Conservation (phyloP, 2,329 filamentous ascomycete species). For the Blumeriella jaapii region DNA sequence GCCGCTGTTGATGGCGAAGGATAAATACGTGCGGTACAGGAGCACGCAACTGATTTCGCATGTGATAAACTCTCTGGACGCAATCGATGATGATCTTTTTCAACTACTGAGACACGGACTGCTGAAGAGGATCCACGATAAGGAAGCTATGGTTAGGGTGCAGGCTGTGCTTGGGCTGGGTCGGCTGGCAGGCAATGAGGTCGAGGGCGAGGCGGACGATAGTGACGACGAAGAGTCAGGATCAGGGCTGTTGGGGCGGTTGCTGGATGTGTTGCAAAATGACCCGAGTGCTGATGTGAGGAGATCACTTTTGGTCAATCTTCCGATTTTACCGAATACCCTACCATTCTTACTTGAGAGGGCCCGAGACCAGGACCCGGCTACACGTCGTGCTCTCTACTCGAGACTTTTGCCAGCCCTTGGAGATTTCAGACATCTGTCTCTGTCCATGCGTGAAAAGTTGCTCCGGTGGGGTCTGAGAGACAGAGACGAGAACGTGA, state of each 20-base stretch:
- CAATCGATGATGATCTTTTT: slow-evolving; percentile 86
- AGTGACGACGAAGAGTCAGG: slow-evolving; percentile 57
- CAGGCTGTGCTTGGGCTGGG: slow-evolving; percentile 89
- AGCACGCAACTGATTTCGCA: slow-evolving; percentile 84
- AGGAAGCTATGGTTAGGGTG: slow-evolving; percentile 82
- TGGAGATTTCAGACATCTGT: slow-evolving; percentile 89
- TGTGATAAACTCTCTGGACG: slow-evolving; percentile 83
- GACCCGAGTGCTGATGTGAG: slow-evolving; percentile 91
- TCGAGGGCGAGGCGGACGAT: slow-evolving; percentile 59
- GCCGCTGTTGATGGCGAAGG: slow-evolving; percentile 71
- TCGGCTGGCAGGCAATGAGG: slow-evolving; percentile 66
- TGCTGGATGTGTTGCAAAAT: slow-evolving; percentile 82
- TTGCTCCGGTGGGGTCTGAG: slow-evolving; percentile 87
- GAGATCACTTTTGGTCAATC: slow-evolving; percentile 74
- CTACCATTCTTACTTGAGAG: slow-evolving; percentile 82
- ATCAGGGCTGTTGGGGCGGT: slow-evolving; percentile 65
- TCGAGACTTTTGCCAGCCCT: slow-evolving; percentile 75
- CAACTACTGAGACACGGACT: slow-evolving; percentile 68
- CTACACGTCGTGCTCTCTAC: slow-evolving; percentile 77
- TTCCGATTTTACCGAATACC: slow-evolving; percentile 75
- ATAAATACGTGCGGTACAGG: slow-evolving; percentile 84
- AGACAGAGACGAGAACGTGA: slow-evolving; percentile 87
- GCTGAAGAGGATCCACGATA: slow-evolving; percentile 79
- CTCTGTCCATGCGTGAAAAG: slow-evolving; percentile 89
- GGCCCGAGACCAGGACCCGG: slow-evolving; percentile 76